Percentiles rank a stretch among this genome's conserved stretches.
Evolutionary conservation across 805 yeast species (phyloP).

Genomic region (Saturnispora zaruensis): DNA sequence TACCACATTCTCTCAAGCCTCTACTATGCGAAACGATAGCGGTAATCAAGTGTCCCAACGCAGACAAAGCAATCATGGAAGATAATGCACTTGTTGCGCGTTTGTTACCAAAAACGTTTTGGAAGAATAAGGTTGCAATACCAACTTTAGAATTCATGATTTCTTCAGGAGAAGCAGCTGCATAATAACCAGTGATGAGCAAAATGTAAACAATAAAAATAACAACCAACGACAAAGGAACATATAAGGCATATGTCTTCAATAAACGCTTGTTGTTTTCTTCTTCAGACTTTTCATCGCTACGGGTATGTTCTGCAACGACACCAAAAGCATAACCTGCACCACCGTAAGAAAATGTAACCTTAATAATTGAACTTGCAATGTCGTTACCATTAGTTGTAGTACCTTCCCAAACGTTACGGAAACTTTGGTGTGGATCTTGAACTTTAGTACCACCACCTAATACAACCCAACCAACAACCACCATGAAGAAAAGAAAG

Average conservation of each 20-base stretch:
- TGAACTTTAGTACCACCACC: constrained; percentile 50
- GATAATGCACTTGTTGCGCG: constrained; percentile 60
- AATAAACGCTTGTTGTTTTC: constrained; percentile 39
- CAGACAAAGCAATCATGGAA: constrained; percentile 72
- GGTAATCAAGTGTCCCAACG: constrained; percentile 75
- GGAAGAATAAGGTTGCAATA: constrained; percentile 70
- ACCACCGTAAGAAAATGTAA: constrained; percentile 37
- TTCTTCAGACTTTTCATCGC: constrained; percentile 24
- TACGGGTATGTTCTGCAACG: constrained; percentile 36
- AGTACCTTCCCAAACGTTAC: constrained; percentile 25
- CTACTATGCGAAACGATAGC: constrained; percentile 80
- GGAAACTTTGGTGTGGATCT: constrained; percentile 23
- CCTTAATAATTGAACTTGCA: constrained; percentile 36
- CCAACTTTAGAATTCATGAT: constrained; percentile 55
- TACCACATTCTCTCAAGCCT: constrained; percentile 51
- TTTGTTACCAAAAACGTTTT: constrained; percentile 53
- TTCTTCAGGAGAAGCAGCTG: constrained; percentile 57
- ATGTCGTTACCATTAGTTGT: constrained; percentile 36
- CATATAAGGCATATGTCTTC: constrained; percentile 59
- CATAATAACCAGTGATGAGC: constrained; percentile 72
- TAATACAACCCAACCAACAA: constrained; percentile 81
- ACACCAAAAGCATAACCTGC: constrained; percentile 33
- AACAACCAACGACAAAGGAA: constrained; percentile 59
- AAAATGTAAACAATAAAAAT: constrained; percentile 63
- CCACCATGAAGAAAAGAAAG: constrained; percentile 59